A percentile compares a stretch with the other conserved stretches of the same genome.
Evolutionary conservation across 208 protist genomes (phyloP).

Genomic region (Wallacemonas rigidus): DNA sequence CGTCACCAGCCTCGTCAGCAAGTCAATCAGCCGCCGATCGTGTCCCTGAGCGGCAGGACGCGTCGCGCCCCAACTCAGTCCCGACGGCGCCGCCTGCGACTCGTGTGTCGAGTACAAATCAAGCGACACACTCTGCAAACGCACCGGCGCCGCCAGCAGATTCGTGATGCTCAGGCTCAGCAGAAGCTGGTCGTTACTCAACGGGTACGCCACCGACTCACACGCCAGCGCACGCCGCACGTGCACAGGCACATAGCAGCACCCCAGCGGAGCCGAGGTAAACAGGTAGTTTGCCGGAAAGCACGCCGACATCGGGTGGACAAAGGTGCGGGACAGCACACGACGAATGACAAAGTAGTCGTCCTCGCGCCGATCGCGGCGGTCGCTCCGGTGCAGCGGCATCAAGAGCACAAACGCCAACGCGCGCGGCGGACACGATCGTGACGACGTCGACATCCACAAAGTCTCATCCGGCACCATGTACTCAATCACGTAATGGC

Average conservation of each 20-base stretch:
- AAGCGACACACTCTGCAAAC: constrained; percentile 53
- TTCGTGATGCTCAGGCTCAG: constrained; percentile 70
- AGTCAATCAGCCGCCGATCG: constrained; percentile 53
- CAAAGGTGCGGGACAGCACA: constrained; percentile 22
- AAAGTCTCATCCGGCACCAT: constrained; percentile 26
- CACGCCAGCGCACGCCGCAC: constrained; percentile 47
- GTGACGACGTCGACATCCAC: not conserved
- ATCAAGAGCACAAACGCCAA: constrained; percentile 34
- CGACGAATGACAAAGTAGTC: constrained; percentile 24
- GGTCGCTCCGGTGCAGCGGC: constrained; percentile 8
- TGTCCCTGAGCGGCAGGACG: constrained; percentile 38
- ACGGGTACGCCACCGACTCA: constrained; percentile 44
- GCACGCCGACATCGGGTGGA: constrained; percentile 15
- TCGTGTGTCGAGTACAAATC: constrained; percentile 66
- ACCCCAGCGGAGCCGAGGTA: constrained; percentile 35
- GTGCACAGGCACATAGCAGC: constrained; percentile 45
- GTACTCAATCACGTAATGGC: constrained; percentile 34
- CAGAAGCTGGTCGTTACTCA: constrained; percentile 56
- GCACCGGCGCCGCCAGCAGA: constrained; percentile 35
- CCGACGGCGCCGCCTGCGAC: constrained; percentile 25
- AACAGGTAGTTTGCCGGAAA: constrained; percentile 18
- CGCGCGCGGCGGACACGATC: not conserved
- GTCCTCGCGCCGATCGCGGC: constrained; percentile 1
- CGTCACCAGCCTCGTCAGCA: constrained; percentile 56
- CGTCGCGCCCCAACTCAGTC: constrained; percentile 47